These are phyloP conservation scores for Mortierella sp. DNA, from an alignment of 371 early-diverging fungal genomes.

Conservation along the genomic window DNA sequence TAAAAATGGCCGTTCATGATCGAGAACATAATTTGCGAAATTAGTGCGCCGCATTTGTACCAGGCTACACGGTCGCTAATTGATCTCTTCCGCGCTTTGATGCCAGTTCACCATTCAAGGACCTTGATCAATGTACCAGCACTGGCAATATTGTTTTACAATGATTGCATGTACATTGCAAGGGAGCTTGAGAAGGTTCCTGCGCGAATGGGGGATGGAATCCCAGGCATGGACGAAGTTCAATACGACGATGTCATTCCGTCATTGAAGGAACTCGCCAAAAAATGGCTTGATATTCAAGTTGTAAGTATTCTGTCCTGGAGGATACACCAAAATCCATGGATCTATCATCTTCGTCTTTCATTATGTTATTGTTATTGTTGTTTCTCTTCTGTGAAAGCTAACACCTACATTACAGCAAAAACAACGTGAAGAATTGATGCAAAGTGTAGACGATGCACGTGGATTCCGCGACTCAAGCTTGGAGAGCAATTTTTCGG, in stretches of 20 bases:
- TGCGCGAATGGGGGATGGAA: slow-evolving; percentile 30
- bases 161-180: slow-evolving; percentile 80
- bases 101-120: slow-evolving; percentile 51
- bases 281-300: slow-evolving; percentile 58
- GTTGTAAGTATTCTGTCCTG: slow-evolving; percentile 51
- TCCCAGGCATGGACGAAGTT: slow-evolving; percentile 57
- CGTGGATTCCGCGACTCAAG: slow-evolving; percentile 68
- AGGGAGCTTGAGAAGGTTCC: slow-evolving; percentile 45
- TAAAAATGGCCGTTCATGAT: not conserved
- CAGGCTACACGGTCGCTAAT: slow-evolving; percentile 52
- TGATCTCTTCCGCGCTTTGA: slow-evolving; percentile 47
- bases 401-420: slow-evolving; percentile 18
- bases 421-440: slow-evolving; percentile 59
- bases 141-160: slow-evolving; percentile 71
- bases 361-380: not conserved
- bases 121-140: slow-evolving; percentile 61
- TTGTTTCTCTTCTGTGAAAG: too few relatives aligned
- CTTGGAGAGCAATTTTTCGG: slow-evolving; percentile 59
- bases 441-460: slow-evolving; percentile 59
- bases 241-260: slow-evolving; percentile 59
- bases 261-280: slow-evolving; percentile 49
- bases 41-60: slow-evolving; percentile 42
- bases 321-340: too few relatives aligned
- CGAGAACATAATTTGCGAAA: not conserved
- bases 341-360: too few relatives aligned